These are phyloP conservation scores for Boletus vermiculosoides DNA, from an alignment of 768 basidiomycete species.

Conservation along the genomic window DNA sequence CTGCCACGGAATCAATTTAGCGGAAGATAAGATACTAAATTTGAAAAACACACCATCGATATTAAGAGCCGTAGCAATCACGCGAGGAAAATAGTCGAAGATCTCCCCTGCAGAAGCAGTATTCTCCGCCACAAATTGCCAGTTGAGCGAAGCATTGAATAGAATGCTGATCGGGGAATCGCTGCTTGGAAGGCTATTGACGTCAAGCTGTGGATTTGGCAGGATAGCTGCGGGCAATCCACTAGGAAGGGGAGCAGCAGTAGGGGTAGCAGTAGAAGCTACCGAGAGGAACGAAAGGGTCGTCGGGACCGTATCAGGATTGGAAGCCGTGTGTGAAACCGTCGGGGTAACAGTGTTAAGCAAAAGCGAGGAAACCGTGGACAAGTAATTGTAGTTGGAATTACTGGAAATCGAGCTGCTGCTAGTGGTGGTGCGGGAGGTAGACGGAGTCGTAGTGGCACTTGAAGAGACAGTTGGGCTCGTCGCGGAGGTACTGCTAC, in stretches of 20 bases:
- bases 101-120: constrained; percentile 68
- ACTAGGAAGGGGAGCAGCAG: constrained; percentile 46
- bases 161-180: constrained; percentile 61
- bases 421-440: constrained; percentile 16
- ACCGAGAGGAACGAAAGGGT: constrained; percentile 25
- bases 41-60: constrained; percentile 38
- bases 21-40: neutral
- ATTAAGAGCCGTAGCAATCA: constrained; percentile 46
- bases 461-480: constrained; percentile 1
- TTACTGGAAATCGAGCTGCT: constrained; percentile 13
- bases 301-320: constrained; percentile 41
- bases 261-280: constrained; percentile 27
- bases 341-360: constrained; percentile 23
- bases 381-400: constrained; percentile 35
- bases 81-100: constrained; percentile 63
- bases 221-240: constrained; percentile 61
- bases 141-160: constrained; percentile 59
- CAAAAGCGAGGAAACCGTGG: constrained; percentile 36
- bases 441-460: constrained; percentile 2
- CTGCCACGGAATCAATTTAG: constrained; percentile 37
- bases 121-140: constrained; percentile 64
- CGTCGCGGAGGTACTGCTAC: constrained; percentile 9
- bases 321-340: constrained; percentile 24
- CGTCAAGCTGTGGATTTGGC: constrained; percentile 35
- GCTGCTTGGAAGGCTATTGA: constrained; percentile 33